Conservation (phyloP, 2,329 filamentous ascomycete genomes). For the Aspergillus jensenii region DNA sequence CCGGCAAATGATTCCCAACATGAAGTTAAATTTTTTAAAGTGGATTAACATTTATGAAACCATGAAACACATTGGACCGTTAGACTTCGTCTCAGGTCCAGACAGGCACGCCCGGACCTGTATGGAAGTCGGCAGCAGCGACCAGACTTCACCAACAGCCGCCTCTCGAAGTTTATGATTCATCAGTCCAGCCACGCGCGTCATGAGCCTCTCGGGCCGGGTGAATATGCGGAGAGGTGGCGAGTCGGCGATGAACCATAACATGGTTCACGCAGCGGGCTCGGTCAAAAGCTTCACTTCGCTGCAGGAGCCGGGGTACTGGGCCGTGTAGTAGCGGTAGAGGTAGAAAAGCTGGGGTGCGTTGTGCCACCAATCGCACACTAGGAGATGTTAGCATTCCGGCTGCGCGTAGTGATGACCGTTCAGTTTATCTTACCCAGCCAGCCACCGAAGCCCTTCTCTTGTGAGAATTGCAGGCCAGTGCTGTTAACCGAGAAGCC, state of each 20-base stretch:
- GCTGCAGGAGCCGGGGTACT: slow-evolving; percentile 35
- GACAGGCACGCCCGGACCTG: not conserved
- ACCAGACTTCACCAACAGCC: not conserved
- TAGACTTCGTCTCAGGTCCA: not conserved
- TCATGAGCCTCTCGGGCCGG: slow-evolving; percentile 11
- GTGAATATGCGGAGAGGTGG: not conserved
- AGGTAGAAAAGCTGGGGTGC: slow-evolving; percentile 42
- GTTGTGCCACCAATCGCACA: slow-evolving; percentile 43
- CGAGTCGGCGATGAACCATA: not conserved
- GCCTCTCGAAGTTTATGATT: slow-evolving; percentile 12
- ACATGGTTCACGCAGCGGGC: slow-evolving; percentile 22
- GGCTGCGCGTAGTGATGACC: not conserved
- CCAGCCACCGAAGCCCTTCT: slow-evolving; percentile 40
- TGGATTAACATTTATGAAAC: not conserved
- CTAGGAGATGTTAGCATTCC: slow-evolving; percentile 20
- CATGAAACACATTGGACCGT: slow-evolving; percentile 4
- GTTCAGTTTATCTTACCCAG: slow-evolving; percentile 34
- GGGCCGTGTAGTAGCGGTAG: slow-evolving; percentile 21
- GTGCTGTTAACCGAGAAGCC: slow-evolving; percentile 33
- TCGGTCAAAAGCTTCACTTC: slow-evolving; percentile 30
- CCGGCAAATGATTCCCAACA: not conserved
- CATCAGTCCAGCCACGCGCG: slow-evolving; percentile 18
- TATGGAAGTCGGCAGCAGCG: not conserved
- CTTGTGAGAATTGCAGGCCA: slow-evolving; percentile 27
- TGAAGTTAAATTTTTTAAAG: not conserved